Base-by-base conservation (phyloP, 768 basidiomycete genomes). In the Termitomyces sp. region DNA sequence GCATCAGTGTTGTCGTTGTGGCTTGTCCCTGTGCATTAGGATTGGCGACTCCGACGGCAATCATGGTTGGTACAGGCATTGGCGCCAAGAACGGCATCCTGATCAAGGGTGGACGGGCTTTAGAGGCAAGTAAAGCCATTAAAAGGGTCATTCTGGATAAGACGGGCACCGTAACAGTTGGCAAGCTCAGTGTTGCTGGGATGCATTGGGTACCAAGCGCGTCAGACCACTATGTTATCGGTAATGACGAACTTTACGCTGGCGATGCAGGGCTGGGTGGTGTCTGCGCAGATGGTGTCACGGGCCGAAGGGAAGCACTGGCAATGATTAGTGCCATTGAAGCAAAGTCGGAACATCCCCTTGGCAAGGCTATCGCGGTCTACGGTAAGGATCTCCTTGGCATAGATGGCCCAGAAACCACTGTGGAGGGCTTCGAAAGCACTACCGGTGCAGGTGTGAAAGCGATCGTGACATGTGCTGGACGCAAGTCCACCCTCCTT, bases 61-160 rank as follows among this genome's bases (percentile, higher is more conserved):
- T 98, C 73, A 98, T 98, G 97, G 97, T 98, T 33, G 97, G 97
- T 18, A 98, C 96, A 0, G 97, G 97, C 1, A 86, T 98, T 57
- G 97, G 97, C 1, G 97, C 97, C 9, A 83, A 90, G 75, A 96
- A 98, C 65, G 96, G 97, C 0, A 98, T 99, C 58, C 75, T 99
- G 47, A 98, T 99, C 83, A 99, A 99, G 70, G 95, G 97, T 22
- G 97, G 95, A 2, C 80, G 90, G 14, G 95, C 97, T 3, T 77
- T 99, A 28, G 97, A 99, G 69, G 94, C 92, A 3, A 94, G 93
- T 71, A 86, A 83, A 63, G 78, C 80, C 53, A 85, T 98, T 65
- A 85, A 86, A 68, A 80, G 85, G 14, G 85, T 98, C 61, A 84
- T 97, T 0, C 69, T 98, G 50, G 97, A 99, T 80, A 99, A 99